A percentile compares a stretch with the other conserved stretches of the same genome.
Conservation (phyloP, 202 grass and related monocot genomes). For the Panicum virgatum region DNA sequence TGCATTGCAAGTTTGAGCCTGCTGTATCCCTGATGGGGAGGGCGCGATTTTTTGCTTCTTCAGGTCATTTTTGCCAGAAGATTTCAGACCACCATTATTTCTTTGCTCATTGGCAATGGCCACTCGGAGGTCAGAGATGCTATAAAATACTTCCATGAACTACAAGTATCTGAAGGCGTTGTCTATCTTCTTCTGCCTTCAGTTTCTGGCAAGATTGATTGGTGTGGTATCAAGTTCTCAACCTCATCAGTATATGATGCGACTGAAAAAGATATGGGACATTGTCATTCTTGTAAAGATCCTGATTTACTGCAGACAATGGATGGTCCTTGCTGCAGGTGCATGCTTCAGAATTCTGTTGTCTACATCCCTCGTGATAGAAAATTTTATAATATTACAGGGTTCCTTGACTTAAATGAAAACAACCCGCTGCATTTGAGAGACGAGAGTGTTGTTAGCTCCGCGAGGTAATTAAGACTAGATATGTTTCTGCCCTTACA, state of each 20-base stretch:
- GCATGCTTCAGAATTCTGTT: slow-evolving; percentile 58
- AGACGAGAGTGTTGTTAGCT: slow-evolving; percentile 41
- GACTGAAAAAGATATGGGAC: slow-evolving; percentile 18
- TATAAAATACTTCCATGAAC: slow-evolving; percentile 43
- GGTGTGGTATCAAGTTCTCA: slow-evolving; percentile 55
- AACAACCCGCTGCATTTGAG: slow-evolving; percentile 44
- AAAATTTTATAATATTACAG: slow-evolving; percentile 50
- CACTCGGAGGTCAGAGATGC: slow-evolving; percentile 37
- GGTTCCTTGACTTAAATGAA: slow-evolving; percentile 45
- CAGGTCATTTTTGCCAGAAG: slow-evolving; percentile 60
- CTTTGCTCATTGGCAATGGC: slow-evolving; percentile 56
- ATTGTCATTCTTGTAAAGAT: slow-evolving; percentile 49
- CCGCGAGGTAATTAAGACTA: slow-evolving; percentile 51
- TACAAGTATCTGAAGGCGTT: slow-evolving; percentile 38
- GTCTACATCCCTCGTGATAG: slow-evolving; percentile 56
- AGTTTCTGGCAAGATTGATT: slow-evolving; percentile 68
- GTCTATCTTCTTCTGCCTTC: slow-evolving; percentile 73
- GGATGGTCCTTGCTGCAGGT: slow-evolving; percentile 49
- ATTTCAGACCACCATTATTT: slow-evolving; percentile 68
- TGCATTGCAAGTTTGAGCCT: not conserved
- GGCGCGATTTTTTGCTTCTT: not conserved
- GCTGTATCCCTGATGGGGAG: not conserved
- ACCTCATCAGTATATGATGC: slow-evolving; percentile 38
- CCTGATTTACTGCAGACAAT: slow-evolving; percentile 55
- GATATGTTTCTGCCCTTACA: slow-evolving; percentile 33